Conservation (phyloP, 225 moss, liverwort and hornwort species). For the Pleurozium schreberi region DNA sequence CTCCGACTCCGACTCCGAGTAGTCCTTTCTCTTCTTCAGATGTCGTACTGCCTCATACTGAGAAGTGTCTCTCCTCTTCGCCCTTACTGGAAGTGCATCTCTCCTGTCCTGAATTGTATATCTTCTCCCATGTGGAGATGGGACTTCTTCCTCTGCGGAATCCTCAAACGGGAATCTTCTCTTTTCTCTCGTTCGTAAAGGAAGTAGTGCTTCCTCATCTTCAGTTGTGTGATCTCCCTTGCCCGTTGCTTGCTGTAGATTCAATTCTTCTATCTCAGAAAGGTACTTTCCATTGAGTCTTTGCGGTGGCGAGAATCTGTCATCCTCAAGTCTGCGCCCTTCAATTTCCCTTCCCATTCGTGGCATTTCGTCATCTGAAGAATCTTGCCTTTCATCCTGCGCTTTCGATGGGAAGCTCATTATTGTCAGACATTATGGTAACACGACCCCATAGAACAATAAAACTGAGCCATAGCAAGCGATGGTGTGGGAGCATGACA, state of each 20-base stretch:
- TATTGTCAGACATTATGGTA: not conserved
- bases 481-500: not conserved
- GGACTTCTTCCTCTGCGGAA: not conserved
- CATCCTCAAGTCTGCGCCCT: conserved; percentile 1
- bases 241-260: not conserved
- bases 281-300: not conserved
- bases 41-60: not conserved
- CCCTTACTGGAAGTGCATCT: not conserved
- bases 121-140: conserved; percentile 2
- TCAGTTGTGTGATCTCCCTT: conserved; percentile 4
- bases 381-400: conserved; percentile 47
- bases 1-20: conserved; percentile 2
- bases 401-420: not conserved
- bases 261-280: not conserved
- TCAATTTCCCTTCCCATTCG: not conserved
- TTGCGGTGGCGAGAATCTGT: conserved; percentile 11
- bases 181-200: conserved; percentile 2
- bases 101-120: not conserved
- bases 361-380: conserved; percentile 21
- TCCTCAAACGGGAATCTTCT: conserved; percentile 2
- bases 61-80: not conserved
- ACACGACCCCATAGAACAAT: not conserved
- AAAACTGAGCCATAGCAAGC: not conserved
- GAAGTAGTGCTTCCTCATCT: conserved; percentile 6
- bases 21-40: conserved; percentile 1